These are phyloP conservation scores for Cryphonectria carpinicola DNA, from an alignment of 2,329 filamentous ascomycete species.

Conservation along the genomic window DNA sequence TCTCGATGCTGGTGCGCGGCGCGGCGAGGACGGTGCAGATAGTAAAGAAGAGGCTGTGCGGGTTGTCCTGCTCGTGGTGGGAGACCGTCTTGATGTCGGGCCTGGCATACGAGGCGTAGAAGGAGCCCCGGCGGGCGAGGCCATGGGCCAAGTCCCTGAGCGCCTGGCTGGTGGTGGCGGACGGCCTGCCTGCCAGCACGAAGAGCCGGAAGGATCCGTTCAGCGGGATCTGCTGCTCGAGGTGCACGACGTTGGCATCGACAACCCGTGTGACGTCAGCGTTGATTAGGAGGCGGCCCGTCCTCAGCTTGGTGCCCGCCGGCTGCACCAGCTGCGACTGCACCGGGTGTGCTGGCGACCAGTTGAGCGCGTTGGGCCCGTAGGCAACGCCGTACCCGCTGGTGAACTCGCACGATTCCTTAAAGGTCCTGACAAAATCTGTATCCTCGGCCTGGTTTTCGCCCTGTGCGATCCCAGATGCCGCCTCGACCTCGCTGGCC, in stretches of 20 bases:
- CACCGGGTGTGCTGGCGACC: conserved; percentile 73
- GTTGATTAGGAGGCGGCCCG: conserved; percentile 77
- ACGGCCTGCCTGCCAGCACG: conserved; percentile 76
- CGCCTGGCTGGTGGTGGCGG: conserved; percentile 62
- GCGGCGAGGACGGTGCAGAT: conserved; percentile 76
- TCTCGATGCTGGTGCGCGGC: conserved; percentile 70
- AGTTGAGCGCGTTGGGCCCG: conserved; percentile 81
- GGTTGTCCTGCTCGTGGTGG: conserved; percentile 82
- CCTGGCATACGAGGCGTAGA: conserved; percentile 70
- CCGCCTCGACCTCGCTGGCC: conserved; percentile 72
- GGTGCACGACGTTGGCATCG: conserved; percentile 86
- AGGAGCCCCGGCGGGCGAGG: conserved; percentile 68
- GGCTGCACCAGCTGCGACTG: conserved; percentile 72
- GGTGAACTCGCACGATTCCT: conserved; percentile 89
- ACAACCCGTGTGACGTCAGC: conserved; percentile 83
- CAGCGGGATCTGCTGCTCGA: conserved; percentile 86
- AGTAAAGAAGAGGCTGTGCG: conserved; percentile 82
- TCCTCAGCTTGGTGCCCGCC: conserved; percentile 65
- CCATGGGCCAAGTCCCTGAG: conserved; percentile 71
- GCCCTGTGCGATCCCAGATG: conserved; percentile 45
- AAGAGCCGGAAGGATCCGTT: conserved; percentile 90
- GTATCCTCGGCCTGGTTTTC: conserved; percentile 58
- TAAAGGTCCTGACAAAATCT: conserved; percentile 87
- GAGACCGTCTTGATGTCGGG: conserved; percentile 65
- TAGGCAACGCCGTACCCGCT: conserved; percentile 91